Evolutionary conservation across 257 asterid genomes (phyloP), one percentile per base, ranked within the genome.

Genomic region (Eucommia ulmoides): DNA sequence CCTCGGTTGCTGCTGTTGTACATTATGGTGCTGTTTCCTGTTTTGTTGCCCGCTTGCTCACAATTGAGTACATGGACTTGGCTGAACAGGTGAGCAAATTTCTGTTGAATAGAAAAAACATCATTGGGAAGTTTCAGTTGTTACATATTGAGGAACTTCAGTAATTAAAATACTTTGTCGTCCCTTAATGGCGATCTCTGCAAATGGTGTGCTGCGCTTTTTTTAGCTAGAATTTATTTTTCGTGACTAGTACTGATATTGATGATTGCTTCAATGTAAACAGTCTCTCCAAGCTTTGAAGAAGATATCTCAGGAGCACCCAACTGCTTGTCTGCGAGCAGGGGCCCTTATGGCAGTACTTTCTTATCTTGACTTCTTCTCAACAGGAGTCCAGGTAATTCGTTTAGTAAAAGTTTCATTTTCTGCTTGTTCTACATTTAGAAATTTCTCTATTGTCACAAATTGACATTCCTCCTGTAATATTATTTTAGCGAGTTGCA

Each of bases 321-420:
- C 99, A 17, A 92, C 97, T 70, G 97, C 95, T 58, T 92, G 99
- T 73, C 74, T 92, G 76, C 78, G 97, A 18, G 97, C 97, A 41
- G 99, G 99, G 55, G 99, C 99, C 3, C 80, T 92, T 50, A 92
- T 92, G 97, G 99, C 99, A 12, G 99, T 92, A 68, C 94, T 92
- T 59, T 92, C 99, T 7, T 92, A 92, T 71, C 96, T 87, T 10
- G 99, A 92, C 65, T 92, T 92, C 79, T 92, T 92, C 68, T 81
- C 99, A 24, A 92, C 99, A 8, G 99, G 97, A 33, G 97, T 92
- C 49, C 99, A 92, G 94, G 99, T 92, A 67, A 18, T 60, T 55
- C 20, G 44, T 20, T 55, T 49, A 51, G 55, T 11, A 53, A 53
- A 66, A 55, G 2, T 51, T 45, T 52, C 47, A 15, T 8, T 9